These are phyloP conservation scores for Penicillium mononematosum DNA, from an alignment of 495 filamentous ascomycete genomes.

Conservation along the genomic window DNA sequence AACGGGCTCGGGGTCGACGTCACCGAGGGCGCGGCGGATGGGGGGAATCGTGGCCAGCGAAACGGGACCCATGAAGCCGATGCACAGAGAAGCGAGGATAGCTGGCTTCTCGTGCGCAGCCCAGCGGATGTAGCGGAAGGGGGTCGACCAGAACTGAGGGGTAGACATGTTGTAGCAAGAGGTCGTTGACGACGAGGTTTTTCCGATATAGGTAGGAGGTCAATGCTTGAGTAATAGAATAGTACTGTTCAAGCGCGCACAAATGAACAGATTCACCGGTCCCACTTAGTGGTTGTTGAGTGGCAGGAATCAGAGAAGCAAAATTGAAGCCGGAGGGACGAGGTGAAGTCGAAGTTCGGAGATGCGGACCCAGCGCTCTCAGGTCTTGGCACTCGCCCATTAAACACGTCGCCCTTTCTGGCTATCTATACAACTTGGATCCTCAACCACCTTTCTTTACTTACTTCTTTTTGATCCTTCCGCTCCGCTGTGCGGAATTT, in stretches of 20 bases:
- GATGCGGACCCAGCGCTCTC: constrained; percentile 34
- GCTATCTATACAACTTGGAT: constrained; percentile 24
- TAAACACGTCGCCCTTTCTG: constrained; percentile 53
- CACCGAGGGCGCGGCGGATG: constrained; percentile 64
- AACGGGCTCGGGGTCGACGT: constrained; percentile 65
- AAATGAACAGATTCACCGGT: not conserved
- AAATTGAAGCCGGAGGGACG: constrained; percentile 29
- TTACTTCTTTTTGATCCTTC: constrained; percentile 20
- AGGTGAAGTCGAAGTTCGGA: constrained; percentile 36
- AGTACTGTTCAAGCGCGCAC: constrained; percentile 7
- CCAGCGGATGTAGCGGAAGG: constrained; percentile 83
- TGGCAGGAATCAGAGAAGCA: constrained; percentile 17
- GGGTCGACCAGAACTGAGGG: constrained; percentile 79
- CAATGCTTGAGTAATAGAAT: constrained; percentile 1
- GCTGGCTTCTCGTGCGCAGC: constrained; percentile 82
- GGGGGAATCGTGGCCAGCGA: constrained; percentile 66
- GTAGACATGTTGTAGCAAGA: constrained; percentile 53
- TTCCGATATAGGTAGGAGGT: constrained; percentile 11
- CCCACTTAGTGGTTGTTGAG: constrained; percentile 14
- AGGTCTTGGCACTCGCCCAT: constrained; percentile 47
- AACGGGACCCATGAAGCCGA: constrained; percentile 72
- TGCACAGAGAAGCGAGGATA: constrained; percentile 75
- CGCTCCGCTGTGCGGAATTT: constrained; percentile 43
- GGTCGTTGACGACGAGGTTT: constrained; percentile 18
- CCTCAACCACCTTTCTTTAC: constrained; percentile 22